Evolutionary conservation across 495 filamentous ascomycete species (phyloP), one percentile per base, ranked within the genome.

Genomic region (Talaromyces borbonicus): DNA sequence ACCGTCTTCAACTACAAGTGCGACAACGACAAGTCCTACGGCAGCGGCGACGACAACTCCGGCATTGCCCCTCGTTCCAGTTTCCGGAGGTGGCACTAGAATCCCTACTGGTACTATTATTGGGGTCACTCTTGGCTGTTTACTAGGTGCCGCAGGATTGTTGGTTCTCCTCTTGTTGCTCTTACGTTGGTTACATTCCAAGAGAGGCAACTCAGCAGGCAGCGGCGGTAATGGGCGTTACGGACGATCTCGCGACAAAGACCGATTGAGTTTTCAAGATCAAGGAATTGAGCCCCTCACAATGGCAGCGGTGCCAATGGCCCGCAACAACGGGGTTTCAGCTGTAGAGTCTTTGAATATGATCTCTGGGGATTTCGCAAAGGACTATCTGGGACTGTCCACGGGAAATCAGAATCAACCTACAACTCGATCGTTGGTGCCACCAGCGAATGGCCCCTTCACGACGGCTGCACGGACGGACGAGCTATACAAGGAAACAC

Each of bases 81-180:
- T 69, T n/a, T 50, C 60, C 16, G 50, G 58, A 8, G 49, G 46
- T 19, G 50, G 42, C 24, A 59, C 48, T 40, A 58, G 56, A 36
- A 59, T 45, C 41, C 56, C 71, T 25, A 69, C 67, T 32, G 66
- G 78, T 11, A 73, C 72, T 18, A 82, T 94, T 25, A 74, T 98
- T 1, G 88, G 84, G 38, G 83, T 82, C 30, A 83, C 84, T 1
- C 73, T 98, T 1, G 88, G 90, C 3, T 78, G 80, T 12, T 75
- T 95, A 18, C 73, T 87, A 44, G 88, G 83, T 1, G 60, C 84
- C 38, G 81, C 77, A 12, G 60, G 82, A 1, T 58, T 96, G 8
- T 62, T 96, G n/a, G 67, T 83, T 8, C 46, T 80, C 7, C 50
- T 85, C 3, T 71, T 95, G 12, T 65, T 89, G 38, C 68, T 84